phyloP scores from a whole-genome alignment of 2,329 filamentous ascomycete genomes.

The Polytolypa hystricis region DNA sequence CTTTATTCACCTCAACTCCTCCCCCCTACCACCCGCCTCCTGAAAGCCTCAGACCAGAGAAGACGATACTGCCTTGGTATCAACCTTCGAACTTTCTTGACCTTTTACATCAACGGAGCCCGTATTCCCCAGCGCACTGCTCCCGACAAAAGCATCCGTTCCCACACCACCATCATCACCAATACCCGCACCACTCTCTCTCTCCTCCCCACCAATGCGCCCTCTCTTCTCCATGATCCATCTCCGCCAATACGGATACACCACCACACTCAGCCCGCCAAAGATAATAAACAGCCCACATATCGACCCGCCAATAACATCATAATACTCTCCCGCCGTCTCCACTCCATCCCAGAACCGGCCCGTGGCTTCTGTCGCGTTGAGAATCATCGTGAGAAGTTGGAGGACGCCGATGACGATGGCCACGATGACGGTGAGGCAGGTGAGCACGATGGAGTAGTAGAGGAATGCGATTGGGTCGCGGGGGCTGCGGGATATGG shows the following conservation, averaged over 20 bases:
- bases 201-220: slow-evolving; percentile 8
- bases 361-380: slow-evolving; percentile 62
- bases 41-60: too few relatives aligned
- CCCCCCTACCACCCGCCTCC: too few relatives aligned
- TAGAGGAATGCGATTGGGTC: slow-evolving; percentile 87
- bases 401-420: slow-evolving; percentile 80
- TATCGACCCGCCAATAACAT: slow-evolving; percentile 75
- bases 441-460: slow-evolving; percentile 80
- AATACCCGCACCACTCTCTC: slow-evolving; percentile 3
- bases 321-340: slow-evolving; percentile 65
- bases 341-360: slow-evolving; percentile 86
- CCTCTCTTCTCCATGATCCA: slow-evolving; percentile 36
- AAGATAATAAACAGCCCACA: slow-evolving; percentile 75
- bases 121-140: neutral
- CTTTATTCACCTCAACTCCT: too few relatives aligned
- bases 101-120: too few relatives aligned
- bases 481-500: slow-evolving; percentile 49
- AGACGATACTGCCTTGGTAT: too few relatives aligned
- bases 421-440: slow-evolving; percentile 71
- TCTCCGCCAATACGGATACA: slow-evolving; percentile 70
- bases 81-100: too few relatives aligned
- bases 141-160: neutral
- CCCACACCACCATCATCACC: neutral
- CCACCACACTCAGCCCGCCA: slow-evolving; percentile 58
- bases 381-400: slow-evolving; percentile 64